Evolutionary conservation across 768 basidiomycete species (phyloP).

Genomic region (Xerocomellus intermedius): DNA sequence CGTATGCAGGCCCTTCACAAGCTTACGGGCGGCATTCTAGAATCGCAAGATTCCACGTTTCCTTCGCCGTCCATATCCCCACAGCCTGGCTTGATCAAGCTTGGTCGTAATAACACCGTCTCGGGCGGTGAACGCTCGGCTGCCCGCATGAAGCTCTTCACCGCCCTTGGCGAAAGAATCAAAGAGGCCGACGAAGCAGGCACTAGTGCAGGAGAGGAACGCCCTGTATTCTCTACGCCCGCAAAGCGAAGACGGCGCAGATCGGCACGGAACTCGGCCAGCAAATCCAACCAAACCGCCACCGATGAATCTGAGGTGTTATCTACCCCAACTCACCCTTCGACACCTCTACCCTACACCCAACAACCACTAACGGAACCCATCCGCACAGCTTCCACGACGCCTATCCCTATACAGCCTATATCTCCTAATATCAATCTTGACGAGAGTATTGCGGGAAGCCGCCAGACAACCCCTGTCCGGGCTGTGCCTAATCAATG

Average conservation of each 20-base stretch:
- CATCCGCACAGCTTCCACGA: slow-evolving; percentile 27
- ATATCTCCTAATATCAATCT: slow-evolving; percentile 27
- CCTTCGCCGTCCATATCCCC: slow-evolving; percentile 50
- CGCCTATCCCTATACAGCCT: slow-evolving; percentile 30
- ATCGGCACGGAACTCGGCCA: slow-evolving; percentile 41
- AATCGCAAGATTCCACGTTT: slow-evolving; percentile 54
- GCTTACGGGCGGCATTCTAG: slow-evolving; percentile 67
- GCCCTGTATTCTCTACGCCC: slow-evolving; percentile 39
- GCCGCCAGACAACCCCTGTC: slow-evolving; percentile 35
- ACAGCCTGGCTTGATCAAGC: slow-evolving; percentile 46
- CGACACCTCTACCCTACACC: slow-evolving; percentile 47
- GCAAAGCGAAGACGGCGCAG: slow-evolving; percentile 57
- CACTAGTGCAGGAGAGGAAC: slow-evolving; percentile 59
- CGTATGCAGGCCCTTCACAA: slow-evolving; percentile 80
- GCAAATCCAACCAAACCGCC: slow-evolving; percentile 38
- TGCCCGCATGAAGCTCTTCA: slow-evolving; percentile 67
- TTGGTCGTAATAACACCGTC: slow-evolving; percentile 76
- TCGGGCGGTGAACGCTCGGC: slow-evolving; percentile 77
- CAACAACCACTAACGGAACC: slow-evolving; percentile 31
- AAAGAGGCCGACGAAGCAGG: slow-evolving; percentile 67
- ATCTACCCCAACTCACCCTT: slow-evolving; percentile 55
- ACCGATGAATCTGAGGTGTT: slow-evolving; percentile 47
- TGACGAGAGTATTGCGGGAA: slow-evolving; percentile 31
- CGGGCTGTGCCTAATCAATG: slow-evolving; percentile 40
- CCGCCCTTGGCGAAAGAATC: slow-evolving; percentile 54